A percentile compares a stretch with the other conserved stretches of the same genome.
These are phyloP conservation scores for Pyrenula aspistea DNA, from an alignment of 495 filamentous ascomycete genomes.

Conservation along the genomic window DNA sequence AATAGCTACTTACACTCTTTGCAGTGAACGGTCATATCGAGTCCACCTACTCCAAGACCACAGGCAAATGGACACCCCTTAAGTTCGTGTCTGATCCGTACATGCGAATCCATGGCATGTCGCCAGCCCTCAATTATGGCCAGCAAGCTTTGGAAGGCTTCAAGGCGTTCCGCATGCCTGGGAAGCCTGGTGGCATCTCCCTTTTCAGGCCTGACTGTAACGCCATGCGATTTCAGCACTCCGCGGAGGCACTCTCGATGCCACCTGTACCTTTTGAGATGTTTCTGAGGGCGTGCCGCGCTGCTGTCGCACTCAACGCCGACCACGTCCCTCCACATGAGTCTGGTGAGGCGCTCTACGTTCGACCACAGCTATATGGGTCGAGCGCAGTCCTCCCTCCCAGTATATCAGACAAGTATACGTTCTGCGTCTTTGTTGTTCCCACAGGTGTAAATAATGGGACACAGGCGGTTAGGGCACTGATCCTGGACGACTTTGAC, in stretches of 20 bases:
- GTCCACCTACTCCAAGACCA: slow-evolving; percentile 18
- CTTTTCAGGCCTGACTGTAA: slow-evolving; percentile 27
- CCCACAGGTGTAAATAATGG: slow-evolving; percentile 27
- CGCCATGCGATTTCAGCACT: slow-evolving; percentile 20
- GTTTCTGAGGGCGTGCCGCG: slow-evolving; percentile 21
- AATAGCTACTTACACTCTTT: too few relatives aligned
- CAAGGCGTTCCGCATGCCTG: slow-evolving; percentile 23
- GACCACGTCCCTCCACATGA: slow-evolving; percentile 29
- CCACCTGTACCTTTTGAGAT: slow-evolving; percentile 23
- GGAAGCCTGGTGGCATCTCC: slow-evolving; percentile 22
- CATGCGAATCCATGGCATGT: slow-evolving; percentile 28
- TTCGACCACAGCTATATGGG: slow-evolving; percentile 31
- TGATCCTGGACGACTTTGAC: slow-evolving; percentile 46
- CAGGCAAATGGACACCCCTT: slow-evolving; percentile 25
- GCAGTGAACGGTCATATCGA: slow-evolving; percentile 37
- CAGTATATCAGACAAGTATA: slow-evolving; percentile 20
- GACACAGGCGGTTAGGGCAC: slow-evolving; percentile 19
- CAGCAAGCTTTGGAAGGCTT: slow-evolving; percentile 21
- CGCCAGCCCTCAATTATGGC: slow-evolving; percentile 34
- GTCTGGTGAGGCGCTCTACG: slow-evolving; percentile 27
- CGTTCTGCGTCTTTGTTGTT: slow-evolving; percentile 27
- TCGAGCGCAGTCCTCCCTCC: slow-evolving; percentile 19
- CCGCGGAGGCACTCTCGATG: slow-evolving; percentile 21
- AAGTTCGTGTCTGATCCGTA: slow-evolving; percentile 28
- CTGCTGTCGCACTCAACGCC: slow-evolving; percentile 27